These are phyloP conservation scores for Harringtonia aguacate DNA, from an alignment of 2,329 filamentous ascomycete species.

Conservation along the genomic window DNA sequence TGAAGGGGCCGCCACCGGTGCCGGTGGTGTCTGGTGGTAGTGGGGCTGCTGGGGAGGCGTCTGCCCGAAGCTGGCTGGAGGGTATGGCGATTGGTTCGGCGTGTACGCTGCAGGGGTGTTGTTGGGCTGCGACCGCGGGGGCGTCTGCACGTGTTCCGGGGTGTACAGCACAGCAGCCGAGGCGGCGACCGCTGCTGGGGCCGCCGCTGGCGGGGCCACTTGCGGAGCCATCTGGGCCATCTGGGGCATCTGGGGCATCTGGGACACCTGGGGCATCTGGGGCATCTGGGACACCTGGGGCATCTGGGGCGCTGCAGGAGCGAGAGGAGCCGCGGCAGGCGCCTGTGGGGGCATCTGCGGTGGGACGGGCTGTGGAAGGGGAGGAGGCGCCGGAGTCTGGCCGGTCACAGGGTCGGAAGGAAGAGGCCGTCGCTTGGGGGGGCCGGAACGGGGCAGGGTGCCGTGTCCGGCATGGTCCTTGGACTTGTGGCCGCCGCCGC, in stretches of 20 bases:
- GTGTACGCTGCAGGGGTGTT: constrained; percentile 15
- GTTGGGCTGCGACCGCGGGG: constrained; percentile 28
- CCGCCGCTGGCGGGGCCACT: no score
- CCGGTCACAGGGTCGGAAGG: constrained; percentile 65
- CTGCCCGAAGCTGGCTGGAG: neutral
- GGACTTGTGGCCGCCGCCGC: neutral
- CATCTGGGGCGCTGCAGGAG: no score
- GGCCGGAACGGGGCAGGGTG: constrained; percentile 26
- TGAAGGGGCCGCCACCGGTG: constrained; percentile 3
- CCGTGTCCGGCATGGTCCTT: constrained; percentile 29
- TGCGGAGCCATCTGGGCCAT: no score
- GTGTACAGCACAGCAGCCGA: constrained; percentile 26
- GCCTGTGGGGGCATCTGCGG: neutral
- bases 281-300: no score
- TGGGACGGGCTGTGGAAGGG: constrained; percentile 18
- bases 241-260: no score
- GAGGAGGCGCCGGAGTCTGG: constrained; percentile 32
- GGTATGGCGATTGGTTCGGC: constrained; percentile 30
- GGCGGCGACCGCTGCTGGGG: constrained; percentile 21
- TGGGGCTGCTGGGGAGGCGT: neutral
- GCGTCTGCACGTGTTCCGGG: constrained; percentile 12
- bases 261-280: no score
- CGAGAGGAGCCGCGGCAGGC: neutral
- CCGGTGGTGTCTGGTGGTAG: neutral
- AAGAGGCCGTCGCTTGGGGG: constrained; percentile 71